Evolutionary conservation across 495 filamentous ascomycete species (phyloP), one percentile per base, ranked within the genome.

Genomic region (Podospora anserina): DNA sequence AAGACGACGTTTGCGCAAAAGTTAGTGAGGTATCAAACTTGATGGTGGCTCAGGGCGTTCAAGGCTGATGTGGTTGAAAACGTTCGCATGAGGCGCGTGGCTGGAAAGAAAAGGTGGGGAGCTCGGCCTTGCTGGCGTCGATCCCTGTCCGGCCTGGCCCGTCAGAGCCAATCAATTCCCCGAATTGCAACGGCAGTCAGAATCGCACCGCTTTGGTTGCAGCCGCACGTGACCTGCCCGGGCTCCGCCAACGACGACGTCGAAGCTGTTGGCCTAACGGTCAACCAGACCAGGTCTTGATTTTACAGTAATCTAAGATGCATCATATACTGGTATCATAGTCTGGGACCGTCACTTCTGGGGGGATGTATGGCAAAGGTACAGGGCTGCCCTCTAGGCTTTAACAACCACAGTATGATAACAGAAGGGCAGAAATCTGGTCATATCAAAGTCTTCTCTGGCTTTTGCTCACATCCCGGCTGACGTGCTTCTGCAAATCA

Each of bases 111-210:
- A 32, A 59, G 61, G 59, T 66, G 56, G 65, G 60, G 65, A 66
- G 64, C 64, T 68, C 39, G 39, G 39, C 39, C 39, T 49, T 49
- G 20, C 28, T 32, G 27, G 61, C 30, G 61, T 49, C 30, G 23
- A 61, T 28, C 30, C 16, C 59, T 13, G 28, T 65, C 18, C n/a
- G 19, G 3, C 60, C 30, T 18, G 26, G 64, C 64, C 67, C 63
- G 63, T 49, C 39, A 3, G 6, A 63, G 44, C 74, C 74, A 76
- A 76, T 76, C 68, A 74, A 74, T 72, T 74, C 64, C 70, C 74
- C 72, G 72, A 74, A 70, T 72, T 71, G 39, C 71, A 68, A 65
- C 66, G 63, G 67, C 62, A 67, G 30, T 58, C 39, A 32, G 39
- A 49, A 49, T 63, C 30, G 27, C 28, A 34, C 61, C 58, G 56